Evolutionary conservation across 192 early-diverging fungal genomes (phyloP), one percentile per base, ranked within the genome.

Genomic region (Oehlia diaphana): DNA sequence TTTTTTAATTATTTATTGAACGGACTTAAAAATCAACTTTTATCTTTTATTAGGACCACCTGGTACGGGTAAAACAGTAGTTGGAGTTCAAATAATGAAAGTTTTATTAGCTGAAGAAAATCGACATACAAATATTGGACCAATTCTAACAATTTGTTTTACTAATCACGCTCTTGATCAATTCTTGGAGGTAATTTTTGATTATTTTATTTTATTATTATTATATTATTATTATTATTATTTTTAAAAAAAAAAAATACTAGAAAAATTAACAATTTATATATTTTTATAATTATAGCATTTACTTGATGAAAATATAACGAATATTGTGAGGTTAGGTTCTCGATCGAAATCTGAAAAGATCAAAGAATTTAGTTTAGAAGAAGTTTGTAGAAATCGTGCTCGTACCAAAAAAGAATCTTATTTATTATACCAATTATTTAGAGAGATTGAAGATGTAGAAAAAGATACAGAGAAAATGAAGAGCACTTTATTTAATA

Each of bases 111-210:
- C 80, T 2, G 8, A n/a, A 31, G 23, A 49, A 53, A 83, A 84
- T 82, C 80, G 74, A 37, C 12, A 75, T 4, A 76, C 81, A 31
- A 81, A 74, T 16, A 76, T 82, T 9, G 83, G 77, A 62, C 90
- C 87, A 2, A 84, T 90, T 62, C 80, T 91, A 3, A 79, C 84
- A 35, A 83, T 91, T n/a, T 86, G 86, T 47, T 89, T 85, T 53
- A 91, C 90, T 19, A 53, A 53, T 53, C 50, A 53, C 13, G 50
- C 50, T 16, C 50, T 53, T 14, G 50, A 53, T 14, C 50, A 53
- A 14, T 53, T 53, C 50, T 16, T 53, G 13, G 50, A 53, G 50
- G 50, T 53, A 53, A 44, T 9, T 37, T 3, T 37, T 37, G 0
- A 0, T 44, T 44, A 9, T 9, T 16, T 16, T 13, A 16, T 31